phyloP scores from a whole-genome alignment of 495 filamentous ascomycete species.

The Neurospora cerealis region DNA sequence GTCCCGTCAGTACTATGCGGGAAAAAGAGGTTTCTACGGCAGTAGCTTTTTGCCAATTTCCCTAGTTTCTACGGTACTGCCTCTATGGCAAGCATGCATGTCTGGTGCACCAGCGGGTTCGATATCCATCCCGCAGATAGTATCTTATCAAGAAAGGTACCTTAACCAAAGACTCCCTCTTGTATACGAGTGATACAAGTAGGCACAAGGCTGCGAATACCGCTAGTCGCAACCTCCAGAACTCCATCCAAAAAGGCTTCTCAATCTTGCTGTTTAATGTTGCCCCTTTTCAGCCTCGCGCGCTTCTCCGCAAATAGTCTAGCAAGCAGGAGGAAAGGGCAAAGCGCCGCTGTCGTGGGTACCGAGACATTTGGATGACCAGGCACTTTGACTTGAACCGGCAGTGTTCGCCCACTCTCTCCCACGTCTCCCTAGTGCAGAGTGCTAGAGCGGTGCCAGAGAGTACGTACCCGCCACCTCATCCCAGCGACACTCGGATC shows the following conservation, averaged over 20 bases:
- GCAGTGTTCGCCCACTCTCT: not conserved
- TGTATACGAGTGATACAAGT: not conserved
- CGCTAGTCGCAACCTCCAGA: not conserved
- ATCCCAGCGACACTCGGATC: not conserved
- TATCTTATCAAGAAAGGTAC: not conserved
- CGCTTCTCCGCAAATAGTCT: not conserved
- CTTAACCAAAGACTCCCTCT: not conserved
- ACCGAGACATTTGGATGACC: not conserved
- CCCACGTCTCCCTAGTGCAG: not conserved
- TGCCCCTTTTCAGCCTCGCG: not conserved
- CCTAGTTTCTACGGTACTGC: too few species aligned
- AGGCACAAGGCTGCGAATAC: not conserved
- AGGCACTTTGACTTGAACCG: not conserved
- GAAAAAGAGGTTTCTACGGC: too few species aligned
- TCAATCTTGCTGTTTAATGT: not conserved
- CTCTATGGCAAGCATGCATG: not conserved
- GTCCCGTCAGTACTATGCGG: too few species aligned
- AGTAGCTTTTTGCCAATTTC: too few species aligned
- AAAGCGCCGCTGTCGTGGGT: not conserved
- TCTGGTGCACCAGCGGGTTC: not conserved
- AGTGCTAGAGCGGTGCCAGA: not conserved
- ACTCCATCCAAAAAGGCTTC: not conserved
- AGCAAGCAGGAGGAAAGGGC: not conserved
- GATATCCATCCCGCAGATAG: not conserved
- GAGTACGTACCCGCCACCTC: not conserved